Evolutionary conservation across 1,284 basidiomycete species (phyloP).

Genomic region (Amylostereum areolatum): DNA sequence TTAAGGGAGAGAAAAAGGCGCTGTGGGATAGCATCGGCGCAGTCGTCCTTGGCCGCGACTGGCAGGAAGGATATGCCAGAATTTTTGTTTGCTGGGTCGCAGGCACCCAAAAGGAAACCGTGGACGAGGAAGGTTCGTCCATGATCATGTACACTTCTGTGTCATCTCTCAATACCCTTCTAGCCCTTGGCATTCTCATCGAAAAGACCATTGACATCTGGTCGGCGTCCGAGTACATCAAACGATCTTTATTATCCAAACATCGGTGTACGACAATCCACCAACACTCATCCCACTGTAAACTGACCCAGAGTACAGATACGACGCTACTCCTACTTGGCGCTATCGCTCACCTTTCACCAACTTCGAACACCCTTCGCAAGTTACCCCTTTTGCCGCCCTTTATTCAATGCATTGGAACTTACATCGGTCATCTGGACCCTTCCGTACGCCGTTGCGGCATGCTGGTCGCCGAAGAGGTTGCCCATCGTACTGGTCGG

Average conservation of each 20-base stretch:
- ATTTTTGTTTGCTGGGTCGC: slow-evolving; percentile 64
- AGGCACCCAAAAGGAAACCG: slow-evolving; percentile 21
- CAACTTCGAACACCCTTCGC: slow-evolving; percentile 29
- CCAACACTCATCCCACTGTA: neutral
- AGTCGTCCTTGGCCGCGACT: slow-evolving; percentile 47
- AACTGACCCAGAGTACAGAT: slow-evolving; percentile 33
- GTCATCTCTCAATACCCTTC: neutral
- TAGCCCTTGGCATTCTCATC: slow-evolving; percentile 46
- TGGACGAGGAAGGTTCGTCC: slow-evolving; percentile 33
- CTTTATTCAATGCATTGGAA: slow-evolving; percentile 72
- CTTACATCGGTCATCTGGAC: slow-evolving; percentile 79
- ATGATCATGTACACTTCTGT: slow-evolving; percentile 1
- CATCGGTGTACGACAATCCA: slow-evolving; percentile 52
- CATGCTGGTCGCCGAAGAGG: slow-evolving; percentile 87
- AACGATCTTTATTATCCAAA: slow-evolving; percentile 61
- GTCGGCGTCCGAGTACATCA: slow-evolving; percentile 63
- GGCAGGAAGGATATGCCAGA: slow-evolving; percentile 52
- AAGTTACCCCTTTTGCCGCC: slow-evolving; percentile 45
- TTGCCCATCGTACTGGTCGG: slow-evolving; percentile 56
- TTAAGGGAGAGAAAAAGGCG: slow-evolving; percentile 37
- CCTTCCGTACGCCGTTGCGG: slow-evolving; percentile 79
- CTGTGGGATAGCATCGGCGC: slow-evolving; percentile 47
- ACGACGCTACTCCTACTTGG: slow-evolving; percentile 68
- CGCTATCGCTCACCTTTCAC: slow-evolving; percentile 52
- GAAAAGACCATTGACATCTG: slow-evolving; percentile 50